Base-by-base conservation (phyloP, 2,329 filamentous ascomycete genomes). In the Exophiala viscosa region DNA sequence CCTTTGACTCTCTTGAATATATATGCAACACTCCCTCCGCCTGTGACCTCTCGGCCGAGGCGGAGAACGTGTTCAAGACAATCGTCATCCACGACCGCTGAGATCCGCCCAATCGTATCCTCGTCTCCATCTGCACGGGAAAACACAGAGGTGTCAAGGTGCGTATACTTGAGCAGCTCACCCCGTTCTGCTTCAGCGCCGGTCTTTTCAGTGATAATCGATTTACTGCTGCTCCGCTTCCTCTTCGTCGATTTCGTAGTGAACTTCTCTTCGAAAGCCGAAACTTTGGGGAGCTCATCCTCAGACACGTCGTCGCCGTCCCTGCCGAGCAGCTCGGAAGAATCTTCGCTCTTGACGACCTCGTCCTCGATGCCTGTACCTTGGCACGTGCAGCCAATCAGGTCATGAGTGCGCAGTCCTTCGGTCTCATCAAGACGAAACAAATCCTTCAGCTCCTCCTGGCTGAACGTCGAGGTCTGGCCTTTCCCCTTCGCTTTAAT, bases 401-500 rank as follows among this genome's bases (percentile, higher is more conserved):
- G 69, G 46, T 86, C 81, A 64, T 88, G 86, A 2, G 85, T 88
- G 63, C 86, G 82, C 51, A 85, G 87, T 5, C 70, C 71, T 8
- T 77, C 74, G 9, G 75, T 73, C 52, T 84, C 77, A 60, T 88
- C 82, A 0, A 88, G 70, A 1, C 77, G 77, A 63, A 88, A 89
- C 1, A 89, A 66, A 65, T 88, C 84, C 46, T 78, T 74, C 20
- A 88, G 68, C 60, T 88, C 86, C 42, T 86, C 81, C 3, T 74
- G 72, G 0, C 83, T 84, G 64, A 89, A 89, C 32, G 80, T 81
- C 7, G 79, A 74, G 18, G 77, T 67, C 9, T 65, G 78, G 32
- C 76, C 75, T 64, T 85, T 86, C 55, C 82, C 47, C 31, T 54
- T 60, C 3, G 34, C 46, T 8, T 28, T 35, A 32, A 32, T 8